These are phyloP conservation scores for Cadophora gregata DNA, from an alignment of 2,329 filamentous ascomycete species.

Conservation along the genomic window DNA sequence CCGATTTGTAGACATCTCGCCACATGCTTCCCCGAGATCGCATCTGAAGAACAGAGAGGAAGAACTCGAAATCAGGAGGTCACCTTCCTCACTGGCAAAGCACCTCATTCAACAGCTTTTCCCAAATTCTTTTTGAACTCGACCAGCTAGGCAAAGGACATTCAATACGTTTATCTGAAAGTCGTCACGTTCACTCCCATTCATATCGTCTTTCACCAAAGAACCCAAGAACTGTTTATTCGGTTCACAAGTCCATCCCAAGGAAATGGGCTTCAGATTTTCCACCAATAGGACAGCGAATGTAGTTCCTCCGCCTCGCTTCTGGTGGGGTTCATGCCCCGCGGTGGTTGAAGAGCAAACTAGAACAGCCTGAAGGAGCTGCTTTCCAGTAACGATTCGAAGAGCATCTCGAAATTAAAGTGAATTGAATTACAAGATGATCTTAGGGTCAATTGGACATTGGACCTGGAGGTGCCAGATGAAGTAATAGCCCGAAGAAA, in stretches of 20 bases:
- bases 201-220: neutral
- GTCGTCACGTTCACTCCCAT: too few relatives aligned
- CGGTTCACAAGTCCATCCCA: neutral
- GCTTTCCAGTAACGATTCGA: too few relatives aligned
- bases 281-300: slow-evolving; percentile 10
- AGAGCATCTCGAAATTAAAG: neutral
- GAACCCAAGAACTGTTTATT: neutral
- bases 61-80: too few relatives aligned
- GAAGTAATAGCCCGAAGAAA: neutral
- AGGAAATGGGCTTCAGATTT: neutral
- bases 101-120: too few relatives aligned
- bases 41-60: too few relatives aligned
- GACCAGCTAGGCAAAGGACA: neutral
- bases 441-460: neutral
- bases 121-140: too few relatives aligned
- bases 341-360: neutral
- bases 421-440: neutral
- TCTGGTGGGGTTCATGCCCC: slow-evolving; percentile 3
- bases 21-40: too few relatives aligned
- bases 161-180: neutral
- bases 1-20: too few relatives aligned
- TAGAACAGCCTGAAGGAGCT: slow-evolving; percentile 10
- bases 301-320: slow-evolving; percentile 7
- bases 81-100: too few relatives aligned
- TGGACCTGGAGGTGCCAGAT: neutral